Conservation (phyloP, 2,329 filamentous ascomycete species). For the Fonsecaea pedrosoi region DNA sequence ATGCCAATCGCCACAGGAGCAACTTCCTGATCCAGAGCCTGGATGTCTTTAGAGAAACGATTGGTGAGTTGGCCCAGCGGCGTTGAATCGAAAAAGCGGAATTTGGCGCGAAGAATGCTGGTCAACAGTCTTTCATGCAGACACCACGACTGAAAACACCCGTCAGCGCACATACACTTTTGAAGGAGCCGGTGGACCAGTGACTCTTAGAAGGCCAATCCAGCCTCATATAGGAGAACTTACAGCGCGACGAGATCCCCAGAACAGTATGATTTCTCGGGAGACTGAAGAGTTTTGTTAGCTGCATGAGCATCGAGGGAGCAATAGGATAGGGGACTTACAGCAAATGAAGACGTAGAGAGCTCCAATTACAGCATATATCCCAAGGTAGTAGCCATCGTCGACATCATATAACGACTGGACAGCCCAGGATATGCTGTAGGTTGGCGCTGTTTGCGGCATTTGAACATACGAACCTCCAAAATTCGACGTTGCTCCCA, state of each 20-base stretch:
- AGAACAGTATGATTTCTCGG: slow-evolving; percentile 88
- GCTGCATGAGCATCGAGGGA: background rate
- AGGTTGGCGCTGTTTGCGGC: slow-evolving; percentile 22
- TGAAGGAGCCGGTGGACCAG: background rate
- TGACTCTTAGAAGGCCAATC: background rate
- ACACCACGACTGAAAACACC: slow-evolving; percentile 60
- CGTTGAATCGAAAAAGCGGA: slow-evolving; percentile 97
- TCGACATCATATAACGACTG: slow-evolving; percentile 64
- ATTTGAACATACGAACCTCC: slow-evolving; percentile 26
- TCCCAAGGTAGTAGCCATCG: slow-evolving; percentile 78
- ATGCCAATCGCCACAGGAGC: slow-evolving; percentile 85
- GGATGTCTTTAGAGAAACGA: slow-evolving; percentile 95
- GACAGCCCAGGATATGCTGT: slow-evolving; percentile 33
- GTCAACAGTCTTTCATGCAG: slow-evolving; percentile 81
- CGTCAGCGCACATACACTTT: background rate
- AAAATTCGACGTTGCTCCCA: slow-evolving; percentile 17
- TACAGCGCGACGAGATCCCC: slow-evolving; percentile 83
- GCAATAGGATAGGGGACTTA: background rate
- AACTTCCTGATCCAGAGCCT: slow-evolving; percentile 93
- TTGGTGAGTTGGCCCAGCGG: slow-evolving; percentile 97
- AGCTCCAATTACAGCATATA: slow-evolving; percentile 82
- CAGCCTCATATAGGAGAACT: background rate
- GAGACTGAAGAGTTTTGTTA: slow-evolving; percentile 54
- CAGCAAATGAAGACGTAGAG: slow-evolving; percentile 78
- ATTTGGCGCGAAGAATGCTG: slow-evolving; percentile 84